Evolutionary conservation across 345 rosid genomes (phyloP), one percentile per base, ranked within the genome.

Genomic region (Eucalyptus tenuipes): DNA sequence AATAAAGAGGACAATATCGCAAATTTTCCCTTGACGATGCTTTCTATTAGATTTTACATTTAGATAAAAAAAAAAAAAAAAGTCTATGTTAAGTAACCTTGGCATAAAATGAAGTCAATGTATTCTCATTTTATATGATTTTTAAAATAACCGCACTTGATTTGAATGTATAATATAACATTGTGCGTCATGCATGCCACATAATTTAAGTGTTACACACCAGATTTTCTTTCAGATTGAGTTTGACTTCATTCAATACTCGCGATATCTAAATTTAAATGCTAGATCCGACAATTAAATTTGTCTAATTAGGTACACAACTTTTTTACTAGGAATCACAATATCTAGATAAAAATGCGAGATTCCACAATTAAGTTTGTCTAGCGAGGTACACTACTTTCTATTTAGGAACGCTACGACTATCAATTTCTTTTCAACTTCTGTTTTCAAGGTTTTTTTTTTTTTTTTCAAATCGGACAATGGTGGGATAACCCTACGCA

Each of bases 311-410:
- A 64, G 33, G 18, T 29, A 64, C 37, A 29, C 37, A 6, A n/a
- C 37, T n/a, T 64, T 64, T 64, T 55, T 22, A 22, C 5, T 24
- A 24, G 13, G 1, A 24, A 55, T 14, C 0, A 3, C 1, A 3
- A n/a, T 14, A n/a, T 64, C 71, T 13, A 64, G 5, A 14, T n/a
- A 29, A n/a, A 29, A 64, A 14, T n/a, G 33, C 2, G 0, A 64
- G 71, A 64, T 64, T 64, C 5, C 17, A 13, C 5, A 64, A 64
- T 64, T 64, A 64, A 64, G 71, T 64, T 64, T 64, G 71, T 14
- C 71, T n/a, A n/a, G 4, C 8, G 0, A 66, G 40, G 40, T 31
- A 16, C 42, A 16, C 42, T 15, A 8, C 80, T 31, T 68, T 66
- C 16, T 59, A 5, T 16, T 0, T 31, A 16, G 80, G 42, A 31